phyloP scores from a whole-genome alignment of 495 filamentous ascomycete genomes.

The Acidiella bohemica region DNA sequence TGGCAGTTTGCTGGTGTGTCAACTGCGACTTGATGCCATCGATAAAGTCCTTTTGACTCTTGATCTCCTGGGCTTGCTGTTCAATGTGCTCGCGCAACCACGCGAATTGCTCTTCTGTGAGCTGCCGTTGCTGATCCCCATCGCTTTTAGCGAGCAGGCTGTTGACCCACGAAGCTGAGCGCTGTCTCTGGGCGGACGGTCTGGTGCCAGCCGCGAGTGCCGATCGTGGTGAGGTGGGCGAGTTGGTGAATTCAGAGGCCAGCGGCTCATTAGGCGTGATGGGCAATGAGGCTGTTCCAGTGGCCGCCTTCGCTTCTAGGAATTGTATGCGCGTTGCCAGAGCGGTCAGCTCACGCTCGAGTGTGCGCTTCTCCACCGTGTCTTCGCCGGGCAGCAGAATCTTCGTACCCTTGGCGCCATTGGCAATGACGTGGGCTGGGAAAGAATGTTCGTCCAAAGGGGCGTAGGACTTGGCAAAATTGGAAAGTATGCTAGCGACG shows the following conservation, averaged over 20 bases:
- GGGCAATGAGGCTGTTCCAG: conserved; percentile 27
- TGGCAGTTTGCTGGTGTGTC: conserved; percentile 40
- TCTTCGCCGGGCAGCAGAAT: conserved; percentile 35
- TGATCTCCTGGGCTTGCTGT: conserved; percentile 40
- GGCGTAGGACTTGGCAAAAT: conserved; percentile 28
- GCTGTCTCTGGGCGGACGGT: conserved; percentile 12
- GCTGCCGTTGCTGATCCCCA: conserved; percentile 19
- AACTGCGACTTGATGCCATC: conserved; percentile 27
- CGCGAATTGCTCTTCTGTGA: conserved; percentile 34
- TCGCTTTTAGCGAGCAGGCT: conserved; percentile 29
- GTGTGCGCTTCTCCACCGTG: conserved; percentile 32
- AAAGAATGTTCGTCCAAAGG: conserved; percentile 23
- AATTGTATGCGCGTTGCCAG: conserved; percentile 34
- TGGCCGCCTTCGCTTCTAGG: conserved; percentile 33
- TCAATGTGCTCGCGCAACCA: conserved; percentile 37
- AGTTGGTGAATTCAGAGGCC: conserved; percentile 22
- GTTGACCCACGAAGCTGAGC: conserved; percentile 28
- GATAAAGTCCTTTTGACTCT: conserved; percentile 46
- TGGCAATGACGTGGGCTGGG: conserved; percentile 21
- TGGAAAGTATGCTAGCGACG: conserved; percentile 25
- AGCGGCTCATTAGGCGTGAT: conserved; percentile 30
- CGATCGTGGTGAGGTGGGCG: conserved; percentile 3
- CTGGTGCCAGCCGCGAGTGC: conserved; percentile 1
- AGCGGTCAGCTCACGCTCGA: conserved; percentile 35
- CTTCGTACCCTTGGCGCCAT: conserved; percentile 23